Evolutionary conservation across 2,329 filamentous ascomycete genomes (phyloP).

Genomic region (Neocatenulostroma microsporum): DNA sequence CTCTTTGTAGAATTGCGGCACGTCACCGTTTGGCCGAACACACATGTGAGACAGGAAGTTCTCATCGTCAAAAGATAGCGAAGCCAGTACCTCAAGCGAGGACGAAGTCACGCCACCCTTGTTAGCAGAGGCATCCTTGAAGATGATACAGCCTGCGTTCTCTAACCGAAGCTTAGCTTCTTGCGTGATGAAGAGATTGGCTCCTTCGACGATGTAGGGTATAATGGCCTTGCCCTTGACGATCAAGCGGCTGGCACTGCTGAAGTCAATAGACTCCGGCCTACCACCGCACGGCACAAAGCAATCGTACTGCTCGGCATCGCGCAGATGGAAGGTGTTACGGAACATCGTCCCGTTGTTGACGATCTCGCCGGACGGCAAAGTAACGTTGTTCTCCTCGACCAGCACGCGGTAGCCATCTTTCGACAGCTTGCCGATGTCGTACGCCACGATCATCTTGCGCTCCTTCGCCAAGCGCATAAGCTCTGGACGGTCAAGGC

Average conservation of each 20-base stretch:
- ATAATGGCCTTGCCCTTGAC: constrained; percentile 78
- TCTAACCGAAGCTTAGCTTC: constrained; percentile 94
- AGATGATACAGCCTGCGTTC: constrained; percentile 86
- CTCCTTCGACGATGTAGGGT: constrained; percentile 94
- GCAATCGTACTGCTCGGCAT: constrained; percentile 60
- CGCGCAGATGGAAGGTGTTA: constrained; percentile 91
- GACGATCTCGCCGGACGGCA: constrained; percentile 79
- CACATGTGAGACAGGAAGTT: constrained; percentile 94
- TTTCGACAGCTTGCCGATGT: constrained; percentile 73
- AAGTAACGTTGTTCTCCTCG: constrained; percentile 80
- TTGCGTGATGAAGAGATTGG: constrained; percentile 97
- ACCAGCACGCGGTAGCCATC: constrained; percentile 87
- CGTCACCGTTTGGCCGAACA: constrained; percentile 64
- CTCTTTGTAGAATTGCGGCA: constrained; percentile 82
- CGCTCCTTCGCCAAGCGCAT: constrained; percentile 75
- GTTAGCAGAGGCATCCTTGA: constrained; percentile 97
- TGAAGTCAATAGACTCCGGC: constrained; percentile 91
- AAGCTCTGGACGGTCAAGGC: constrained; percentile 76
- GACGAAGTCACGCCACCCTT: constrained; percentile 98
- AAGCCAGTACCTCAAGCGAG: constrained; percentile 89
- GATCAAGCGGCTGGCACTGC: constrained; percentile 79
- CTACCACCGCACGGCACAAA: constrained; percentile 96
- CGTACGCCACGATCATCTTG: constrained; percentile 83
- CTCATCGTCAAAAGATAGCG: constrained; percentile 84
- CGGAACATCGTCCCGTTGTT: constrained; percentile 92